Base-by-base conservation (phyloP, 805 yeast species). In the Wickerhamomyces ciferrii region DNA sequence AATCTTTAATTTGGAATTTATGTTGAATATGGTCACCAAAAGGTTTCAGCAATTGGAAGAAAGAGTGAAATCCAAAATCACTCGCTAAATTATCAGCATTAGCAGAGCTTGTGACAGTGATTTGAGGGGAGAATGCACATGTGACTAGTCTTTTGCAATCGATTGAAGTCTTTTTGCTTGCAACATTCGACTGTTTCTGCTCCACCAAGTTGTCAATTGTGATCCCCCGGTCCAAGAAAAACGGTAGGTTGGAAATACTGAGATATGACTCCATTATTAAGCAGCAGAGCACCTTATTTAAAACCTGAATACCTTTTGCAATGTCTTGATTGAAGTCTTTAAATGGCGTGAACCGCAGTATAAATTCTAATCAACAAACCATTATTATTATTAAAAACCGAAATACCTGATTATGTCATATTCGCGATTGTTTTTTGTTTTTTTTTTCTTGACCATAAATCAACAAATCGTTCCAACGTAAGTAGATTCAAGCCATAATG, bases 21-120 rank as follows among this genome's bases (percentile, higher is more conserved):
- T 77, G 76, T 41, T 67, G 65, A 29, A 78, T 73, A 48, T 64
- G 68, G 53, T 77, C 79, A 6, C 86, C 87, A 58, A 78, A 79
- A 0, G 83, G 82, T 49, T 67, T 62, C 18, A 81, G 48, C 43
- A 81, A 56, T 51, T 72, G 78, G 42, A 78, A 65, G n/a, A 75
- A 57, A 2, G 79, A 70, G 44, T 63, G 60, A 43, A 62, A 61
- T 11, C 81, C 71, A 44, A 68, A 57, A 8, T 59, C 54, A 45
- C 66, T 71, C n/a, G 79, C 66, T 14, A 73, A 45, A 6, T 61
- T 50, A 46, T 79, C 80, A 4, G 76, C 76, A 44, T 65, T 69
- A 29, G 58, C 68, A 0, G 84, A 71, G 4, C 78, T 66, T 35
- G 71, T 71, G 7, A 79, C 68, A 0, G 83, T 71, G 11, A 80